These are phyloP conservation scores for Tricholoma bakamatsutake DNA, from an alignment of 768 basidiomycete genomes.

Conservation along the genomic window DNA sequence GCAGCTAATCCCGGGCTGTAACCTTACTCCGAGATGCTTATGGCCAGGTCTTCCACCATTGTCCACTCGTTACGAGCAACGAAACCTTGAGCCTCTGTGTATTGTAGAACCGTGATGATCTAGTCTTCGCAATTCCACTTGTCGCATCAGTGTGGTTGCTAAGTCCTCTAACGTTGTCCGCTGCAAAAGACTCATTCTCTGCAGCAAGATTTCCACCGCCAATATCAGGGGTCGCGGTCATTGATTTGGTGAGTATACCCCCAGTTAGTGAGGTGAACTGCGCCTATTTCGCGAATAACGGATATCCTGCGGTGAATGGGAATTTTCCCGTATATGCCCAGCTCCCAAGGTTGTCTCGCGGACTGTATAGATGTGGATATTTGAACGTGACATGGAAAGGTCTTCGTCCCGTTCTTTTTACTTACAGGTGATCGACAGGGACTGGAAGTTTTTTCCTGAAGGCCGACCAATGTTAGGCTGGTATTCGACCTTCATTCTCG, in stretches of 20 bases:
- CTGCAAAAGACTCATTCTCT: constrained; percentile 10
- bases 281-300: constrained; percentile 14
- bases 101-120: constrained; percentile 17
- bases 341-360: constrained; percentile 15
- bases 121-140: constrained; percentile 27
- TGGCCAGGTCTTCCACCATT: neutral
- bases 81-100: constrained; percentile 10
- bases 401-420: constrained; percentile 10
- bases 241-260: constrained; percentile 19
- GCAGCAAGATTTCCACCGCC: constrained; percentile 7
- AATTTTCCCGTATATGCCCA: constrained; percentile 10
- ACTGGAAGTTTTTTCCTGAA: neutral
- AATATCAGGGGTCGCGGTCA: constrained; percentile 2
- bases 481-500: neutral
- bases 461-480: constrained; percentile 1
- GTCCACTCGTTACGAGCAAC: constrained; percentile 5
- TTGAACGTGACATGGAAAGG: constrained; percentile 11
- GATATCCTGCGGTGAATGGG: constrained; percentile 16
- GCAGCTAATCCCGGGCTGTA: neutral
- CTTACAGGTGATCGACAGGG: constrained; percentile 14
- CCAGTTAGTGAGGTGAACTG: constrained; percentile 22
- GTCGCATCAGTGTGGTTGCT: constrained; percentile 12
- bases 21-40: neutral
- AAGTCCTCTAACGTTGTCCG: constrained; percentile 16
- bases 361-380: neutral